Percentiles rank a stretch among this genome's conserved stretches.
phyloP scores from a whole-genome alignment of 140 eudicot genomes.

The Ambrosia hybrid region DNA sequence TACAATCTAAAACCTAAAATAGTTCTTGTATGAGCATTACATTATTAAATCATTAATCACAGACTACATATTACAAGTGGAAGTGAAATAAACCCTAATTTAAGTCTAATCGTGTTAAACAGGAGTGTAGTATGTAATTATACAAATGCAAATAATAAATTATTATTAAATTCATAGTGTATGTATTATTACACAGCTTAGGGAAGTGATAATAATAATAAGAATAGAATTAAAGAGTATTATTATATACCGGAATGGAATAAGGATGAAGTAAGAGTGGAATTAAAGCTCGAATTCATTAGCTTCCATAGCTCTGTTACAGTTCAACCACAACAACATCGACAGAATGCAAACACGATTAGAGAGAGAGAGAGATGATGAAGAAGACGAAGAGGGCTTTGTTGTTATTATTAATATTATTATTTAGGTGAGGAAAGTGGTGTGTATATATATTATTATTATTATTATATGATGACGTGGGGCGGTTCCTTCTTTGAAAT shows the following conservation, averaged over 20 bases:
- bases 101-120: background rate
- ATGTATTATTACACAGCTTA: too few relatives aligned
- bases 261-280: background rate
- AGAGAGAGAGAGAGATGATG: constrained; percentile 8
- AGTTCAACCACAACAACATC: constrained; percentile 13
- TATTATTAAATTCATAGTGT: too few relatives aligned
- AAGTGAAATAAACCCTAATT: background rate
- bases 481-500: constrained; percentile 31
- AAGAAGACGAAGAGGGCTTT: constrained; percentile 19
- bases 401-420: too few relatives aligned
- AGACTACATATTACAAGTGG: constrained; percentile 2
- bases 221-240: too few relatives aligned
- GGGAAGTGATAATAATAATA: too few relatives aligned
- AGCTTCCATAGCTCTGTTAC: constrained; percentile 47
- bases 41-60: too few relatives aligned
- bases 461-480: constrained; percentile 12
- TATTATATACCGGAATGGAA: too few relatives aligned
- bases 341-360: constrained; percentile 1
- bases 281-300: constrained; percentile 48
- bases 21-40: too few relatives aligned
- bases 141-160: too few relatives aligned
- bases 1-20: background rate
- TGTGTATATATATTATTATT: background rate
- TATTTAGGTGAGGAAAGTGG: constrained; percentile 30
- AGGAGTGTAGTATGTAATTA: too few relatives aligned